Percentiles rank a stretch among this genome's conserved stretches.
Evolutionary conservation across 2,329 filamentous ascomycete genomes (phyloP).

Genomic region (Penicillium sp.): DNA sequence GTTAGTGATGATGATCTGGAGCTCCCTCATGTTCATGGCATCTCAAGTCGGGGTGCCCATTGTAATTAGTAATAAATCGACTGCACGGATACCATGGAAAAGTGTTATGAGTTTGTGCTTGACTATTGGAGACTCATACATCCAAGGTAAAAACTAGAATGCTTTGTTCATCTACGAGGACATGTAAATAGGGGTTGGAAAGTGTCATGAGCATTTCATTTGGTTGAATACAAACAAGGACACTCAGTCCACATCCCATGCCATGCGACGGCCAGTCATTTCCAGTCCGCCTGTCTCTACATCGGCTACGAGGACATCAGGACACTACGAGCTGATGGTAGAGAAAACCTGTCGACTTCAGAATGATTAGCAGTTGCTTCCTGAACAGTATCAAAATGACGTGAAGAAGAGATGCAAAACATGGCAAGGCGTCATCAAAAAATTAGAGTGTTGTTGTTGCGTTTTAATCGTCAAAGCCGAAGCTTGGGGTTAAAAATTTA

Average conservation of each 20-base stretch:
- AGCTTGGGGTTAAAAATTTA: constrained; percentile 65
- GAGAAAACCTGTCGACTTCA: constrained; percentile 16
- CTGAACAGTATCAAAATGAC: constrained; percentile 3
- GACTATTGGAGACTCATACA: neutral
- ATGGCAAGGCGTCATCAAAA: constrained; percentile 58
- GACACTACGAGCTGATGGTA: neutral
- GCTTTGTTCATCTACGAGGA: too few relatives aligned
- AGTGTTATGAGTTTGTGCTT: neutral
- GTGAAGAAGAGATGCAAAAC: constrained; percentile 8
- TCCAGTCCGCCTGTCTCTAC: constrained; percentile 2
- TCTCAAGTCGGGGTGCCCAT: neutral
- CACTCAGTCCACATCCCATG: neutral
- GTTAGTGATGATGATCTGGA: constrained; percentile 21
- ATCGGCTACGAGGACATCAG: constrained; percentile 8
- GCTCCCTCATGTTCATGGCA: neutral
- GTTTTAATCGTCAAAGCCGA: constrained; percentile 55
- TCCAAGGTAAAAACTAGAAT: too few relatives aligned
- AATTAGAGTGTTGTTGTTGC: constrained; percentile 71
- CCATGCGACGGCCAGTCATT: neutral
- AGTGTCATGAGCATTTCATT: neutral
- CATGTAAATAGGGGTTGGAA: neutral
- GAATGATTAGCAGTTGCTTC: constrained; percentile 24
- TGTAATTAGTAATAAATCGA: neutral
- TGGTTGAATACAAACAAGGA: neutral
- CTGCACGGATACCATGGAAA: neutral